phyloP scores from a whole-genome alignment of 495 filamentous ascomycete species.

The Aspergillus nanangensis region DNA sequence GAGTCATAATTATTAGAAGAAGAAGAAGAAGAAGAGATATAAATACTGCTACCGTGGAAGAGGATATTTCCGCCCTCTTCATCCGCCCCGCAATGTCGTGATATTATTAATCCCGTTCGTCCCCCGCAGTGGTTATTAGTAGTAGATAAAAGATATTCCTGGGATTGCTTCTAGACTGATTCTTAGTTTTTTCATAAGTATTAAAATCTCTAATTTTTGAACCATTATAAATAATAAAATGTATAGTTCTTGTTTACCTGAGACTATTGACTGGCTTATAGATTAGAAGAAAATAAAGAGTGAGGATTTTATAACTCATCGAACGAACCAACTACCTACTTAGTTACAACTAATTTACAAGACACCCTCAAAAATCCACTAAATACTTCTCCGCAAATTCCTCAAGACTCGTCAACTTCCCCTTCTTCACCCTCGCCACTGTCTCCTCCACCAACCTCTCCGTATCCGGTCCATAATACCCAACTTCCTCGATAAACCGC shows the following conservation, averaged over 20 bases:
- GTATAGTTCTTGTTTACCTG: too few species aligned
- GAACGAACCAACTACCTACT: too few species aligned
- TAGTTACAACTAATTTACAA: too few species aligned
- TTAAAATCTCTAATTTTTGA: too few species aligned
- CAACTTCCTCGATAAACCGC: slow-evolving; percentile 30
- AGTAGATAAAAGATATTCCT: too few species aligned
- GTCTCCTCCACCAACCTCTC: slow-evolving; percentile 32
- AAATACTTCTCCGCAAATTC: slow-evolving; percentile 12
- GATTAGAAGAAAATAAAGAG: too few species aligned
- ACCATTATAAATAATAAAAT: too few species aligned
- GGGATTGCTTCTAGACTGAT: too few species aligned
- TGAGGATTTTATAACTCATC: too few species aligned
- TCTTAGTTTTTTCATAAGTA: too few species aligned
- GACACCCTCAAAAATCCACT: background rate
- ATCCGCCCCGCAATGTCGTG: background rate
- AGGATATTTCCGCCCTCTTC: background rate
- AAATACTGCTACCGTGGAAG: background rate
- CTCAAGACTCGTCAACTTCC: slow-evolving; percentile 14
- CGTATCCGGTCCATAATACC: slow-evolving; percentile 37
- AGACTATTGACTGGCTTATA: too few species aligned
- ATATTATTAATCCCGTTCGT: background rate
- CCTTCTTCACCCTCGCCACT: slow-evolving; percentile 25
- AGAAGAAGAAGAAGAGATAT: too few species aligned
- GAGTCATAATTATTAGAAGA: background rate
- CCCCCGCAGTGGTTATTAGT: background rate